Base-by-base conservation (phyloP, 192 early-diverging fungal genomes). In the Coemansia sp. region DNA sequence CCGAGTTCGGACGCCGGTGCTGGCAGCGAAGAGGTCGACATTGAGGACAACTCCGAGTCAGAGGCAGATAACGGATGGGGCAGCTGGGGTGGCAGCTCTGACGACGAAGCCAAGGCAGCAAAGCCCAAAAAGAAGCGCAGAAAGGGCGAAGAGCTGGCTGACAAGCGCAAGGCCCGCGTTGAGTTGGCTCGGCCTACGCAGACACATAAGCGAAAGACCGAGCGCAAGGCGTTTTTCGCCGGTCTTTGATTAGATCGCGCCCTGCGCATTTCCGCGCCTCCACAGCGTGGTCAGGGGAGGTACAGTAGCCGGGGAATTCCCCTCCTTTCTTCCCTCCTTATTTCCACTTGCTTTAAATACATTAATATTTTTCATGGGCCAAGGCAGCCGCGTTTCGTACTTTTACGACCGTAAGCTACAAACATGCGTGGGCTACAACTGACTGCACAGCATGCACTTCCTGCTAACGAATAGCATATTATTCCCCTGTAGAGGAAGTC, bases 321-420 rank as follows among this genome's bases (percentile, higher is more conserved):
- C 28, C 28, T 9, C 48, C 48, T 20, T 5, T 21, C 48, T 21
- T 17, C 48, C n/a, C n/a, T 48, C 46, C 14, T 48, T 17, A 19
- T 48, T 48, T 48, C n/a, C 46, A 19, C n/a, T 19, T 48, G 46
- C 46, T 49, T 49, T 49, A 21, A 26, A 22, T 52, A 52, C 54
- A 56, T 5, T 28, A 42, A 42, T 42, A 15, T 20, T 52, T 31
- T 22, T 23, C n/a, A 64, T 55, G 52, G 52, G 62, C 37, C 62
- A 19, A 20, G 44, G 59, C 20, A 68, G 55, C 57, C 78, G 74
- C 44, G 83, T 89, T 10, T 65, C 84, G 50, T 89, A 89, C 64
- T 84, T 83, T 28, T 85, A 85, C 66, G 74, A 86, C 49, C 57
- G 66, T 64, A 66, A 61, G 70, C 56, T 17, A 22, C 58, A 17